Conservation (phyloP, 306 rosid species). For the Quercus agrifolia region DNA sequence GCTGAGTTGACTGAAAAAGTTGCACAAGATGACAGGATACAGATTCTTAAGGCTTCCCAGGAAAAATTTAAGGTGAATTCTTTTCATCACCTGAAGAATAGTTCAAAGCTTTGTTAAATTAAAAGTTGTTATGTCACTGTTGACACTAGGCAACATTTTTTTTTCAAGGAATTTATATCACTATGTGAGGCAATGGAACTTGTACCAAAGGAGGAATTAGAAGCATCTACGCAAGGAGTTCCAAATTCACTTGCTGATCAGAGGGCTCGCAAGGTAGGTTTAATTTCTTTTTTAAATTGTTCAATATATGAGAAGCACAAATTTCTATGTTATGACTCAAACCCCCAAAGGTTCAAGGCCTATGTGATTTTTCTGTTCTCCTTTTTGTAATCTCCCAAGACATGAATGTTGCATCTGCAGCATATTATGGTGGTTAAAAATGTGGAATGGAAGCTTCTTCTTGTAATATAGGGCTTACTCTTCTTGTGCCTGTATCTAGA, state of each 20-base stretch:
- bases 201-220: slow-evolving; percentile 79
- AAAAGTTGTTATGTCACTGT: background rate
- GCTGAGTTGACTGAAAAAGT: slow-evolving; percentile 86
- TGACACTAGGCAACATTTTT: slow-evolving; percentile 8
- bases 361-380: slow-evolving; percentile 1
- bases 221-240: slow-evolving; percentile 43
- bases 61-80: slow-evolving; percentile 70
- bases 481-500: slow-evolving; percentile 40
- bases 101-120: background rate
- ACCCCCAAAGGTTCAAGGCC: background rate
- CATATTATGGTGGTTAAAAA: background rate
- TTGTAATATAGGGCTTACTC: slow-evolving; percentile 15
- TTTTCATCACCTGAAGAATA: background rate
- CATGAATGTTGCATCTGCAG: slow-evolving; percentile 13
- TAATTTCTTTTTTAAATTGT: background rate
- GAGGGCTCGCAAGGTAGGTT: slow-evolving; percentile 81
- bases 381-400: background rate
- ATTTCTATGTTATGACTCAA: background rate
- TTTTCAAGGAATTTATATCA: slow-evolving; percentile 65
- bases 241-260: slow-evolving; percentile 60
- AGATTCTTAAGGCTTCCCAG: slow-evolving; percentile 66
- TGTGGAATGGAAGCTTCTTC: slow-evolving; percentile 1
- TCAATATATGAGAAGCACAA: background rate
- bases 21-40: slow-evolving; percentile 71
- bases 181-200: slow-evolving; percentile 93